Evolutionary conservation across 2,329 filamentous ascomycete genomes (phyloP), one percentile per base, ranked within the genome.

Genomic region (Ilyonectria robusta): DNA sequence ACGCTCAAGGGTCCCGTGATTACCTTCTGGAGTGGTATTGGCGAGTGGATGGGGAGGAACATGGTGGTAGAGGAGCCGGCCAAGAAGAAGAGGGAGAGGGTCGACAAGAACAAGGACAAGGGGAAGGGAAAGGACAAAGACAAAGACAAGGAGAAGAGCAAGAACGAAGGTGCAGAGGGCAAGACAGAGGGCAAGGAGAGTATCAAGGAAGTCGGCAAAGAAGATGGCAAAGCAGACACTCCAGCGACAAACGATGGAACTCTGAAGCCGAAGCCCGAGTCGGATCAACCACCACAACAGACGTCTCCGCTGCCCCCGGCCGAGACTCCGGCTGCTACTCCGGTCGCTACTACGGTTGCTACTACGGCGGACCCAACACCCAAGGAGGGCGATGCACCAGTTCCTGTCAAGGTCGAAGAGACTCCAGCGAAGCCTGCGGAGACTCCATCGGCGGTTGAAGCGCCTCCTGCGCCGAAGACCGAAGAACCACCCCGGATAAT

Each of bases 11-110:
- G 96, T 0, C 94, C 96, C 0, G 94, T 98, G 11, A 91, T 98
- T 47, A 94, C 93, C 2, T 95, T 93, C 80, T 98, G 95, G 92
- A 98, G 95, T 79, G 96, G 95, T n/a, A 88, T 94, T 69, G 93
- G 93, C 37, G 89, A 93, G 74, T 95, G 94, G 88, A 87, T 94
- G 44, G 93, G 93, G 46, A 91, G 88, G 42, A 86, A 85, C 2
- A 86, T 91, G 68, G 86, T 91, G 67, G 88, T 91, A 74, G 88
- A 91, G 76, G 88, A 91, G 75, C 89, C 88, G 75, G 84, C 85
- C 70, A 91, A 90, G 77, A 84, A 85, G 79, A 91, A 89, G 77
- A 81, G 84, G 64, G 82, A 83, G 55, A 81, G 79, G 57, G 78
- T 72, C 1, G 79, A 81, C 5, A 81, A 83, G 72, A 74, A 56